Conservation (phyloP, 2,329 filamentous ascomycete species). For the Fusarium subglutinans region DNA sequence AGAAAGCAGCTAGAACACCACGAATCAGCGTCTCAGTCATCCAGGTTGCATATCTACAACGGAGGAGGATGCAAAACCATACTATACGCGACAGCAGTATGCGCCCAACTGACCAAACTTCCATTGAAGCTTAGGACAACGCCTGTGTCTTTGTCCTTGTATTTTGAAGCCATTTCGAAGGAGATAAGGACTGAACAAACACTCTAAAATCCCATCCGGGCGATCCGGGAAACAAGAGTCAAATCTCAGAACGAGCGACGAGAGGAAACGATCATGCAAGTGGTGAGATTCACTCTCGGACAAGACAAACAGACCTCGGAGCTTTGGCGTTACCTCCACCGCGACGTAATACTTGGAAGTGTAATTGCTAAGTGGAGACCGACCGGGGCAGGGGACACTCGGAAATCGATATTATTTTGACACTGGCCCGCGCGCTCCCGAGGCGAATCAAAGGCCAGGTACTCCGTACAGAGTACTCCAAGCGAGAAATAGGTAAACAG, state of each 20-base stretch:
- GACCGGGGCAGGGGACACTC: constrained; percentile 9
- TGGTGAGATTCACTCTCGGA: constrained; percentile 41
- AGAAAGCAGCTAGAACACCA: constrained; percentile 73
- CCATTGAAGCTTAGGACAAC: constrained; percentile 76
- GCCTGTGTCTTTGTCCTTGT: constrained; percentile 72
- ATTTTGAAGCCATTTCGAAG: constrained; percentile 54
- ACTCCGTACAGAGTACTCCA: neutral
- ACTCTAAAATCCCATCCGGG: constrained; percentile 45
- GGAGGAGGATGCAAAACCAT: constrained; percentile 45
- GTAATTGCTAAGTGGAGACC: constrained; percentile 35
- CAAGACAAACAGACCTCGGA: constrained; percentile 39
- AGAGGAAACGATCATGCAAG: constrained; percentile 23
- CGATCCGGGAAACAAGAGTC: constrained; percentile 41
- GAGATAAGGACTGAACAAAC: constrained; percentile 31
- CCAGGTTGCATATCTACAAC: neutral
- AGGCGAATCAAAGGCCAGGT: constrained; percentile 14
- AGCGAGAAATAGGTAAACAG: neutral
- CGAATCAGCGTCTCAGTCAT: constrained; percentile 32
- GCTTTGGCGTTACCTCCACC: constrained; percentile 38
- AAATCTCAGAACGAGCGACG: constrained; percentile 29
- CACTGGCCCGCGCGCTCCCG: constrained; percentile 34
- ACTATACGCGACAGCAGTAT: constrained; percentile 87
- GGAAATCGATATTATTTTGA: constrained; percentile 31
- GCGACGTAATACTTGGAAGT: constrained; percentile 37
- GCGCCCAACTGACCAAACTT: constrained; percentile 88